Conservation (phyloP, 768 basidiomycete genomes). For the Boletus vinaceobasis region DNA sequence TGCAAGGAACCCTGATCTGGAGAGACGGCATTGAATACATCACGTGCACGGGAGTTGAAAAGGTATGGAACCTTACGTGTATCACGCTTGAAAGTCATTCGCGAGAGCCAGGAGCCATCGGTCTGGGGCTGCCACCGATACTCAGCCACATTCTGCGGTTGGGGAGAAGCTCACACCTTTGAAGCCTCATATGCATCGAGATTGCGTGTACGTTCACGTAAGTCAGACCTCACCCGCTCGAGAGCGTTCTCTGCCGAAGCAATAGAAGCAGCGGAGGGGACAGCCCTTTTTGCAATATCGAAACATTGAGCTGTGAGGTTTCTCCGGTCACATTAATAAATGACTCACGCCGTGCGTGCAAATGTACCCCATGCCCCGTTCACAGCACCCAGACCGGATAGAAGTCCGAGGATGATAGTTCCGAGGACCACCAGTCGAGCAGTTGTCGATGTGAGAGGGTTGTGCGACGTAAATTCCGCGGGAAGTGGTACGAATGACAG, state of each 20-base stretch:
- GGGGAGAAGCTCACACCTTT: slow-evolving; percentile 20
- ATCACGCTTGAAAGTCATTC: slow-evolving; percentile 31
- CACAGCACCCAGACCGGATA: slow-evolving; percentile 78
- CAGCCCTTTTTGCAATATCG: slow-evolving; percentile 15
- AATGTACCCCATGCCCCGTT: slow-evolving; percentile 55
- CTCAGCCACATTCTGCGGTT: slow-evolving; percentile 7
- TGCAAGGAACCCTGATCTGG: slow-evolving; percentile 37
- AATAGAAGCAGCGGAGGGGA: slow-evolving; percentile 34
- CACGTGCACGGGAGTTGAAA: neutral
- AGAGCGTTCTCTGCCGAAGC: slow-evolving; percentile 55
- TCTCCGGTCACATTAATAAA: slow-evolving; percentile 12
- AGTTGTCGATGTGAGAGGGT: slow-evolving; percentile 46
- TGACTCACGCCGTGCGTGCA: slow-evolving; percentile 24
- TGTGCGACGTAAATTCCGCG: slow-evolving; percentile 37
- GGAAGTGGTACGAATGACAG: slow-evolving; percentile 72
- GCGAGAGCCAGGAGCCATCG: slow-evolving; percentile 29
- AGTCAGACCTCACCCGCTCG: slow-evolving; percentile 56
- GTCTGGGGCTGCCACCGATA: slow-evolving; percentile 18
- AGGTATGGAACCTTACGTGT: slow-evolving; percentile 24
- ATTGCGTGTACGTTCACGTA: slow-evolving; percentile 35
- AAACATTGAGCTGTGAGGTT: slow-evolving; percentile 5
- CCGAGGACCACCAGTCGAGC: slow-evolving; percentile 73
- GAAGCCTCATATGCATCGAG: slow-evolving; percentile 22
- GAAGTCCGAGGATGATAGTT: slow-evolving; percentile 70
- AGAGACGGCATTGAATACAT: neutral